Evolutionary conservation across 805 yeast genomes (phyloP).

Genomic region (Schizosaccharomyces cryophilus): DNA sequence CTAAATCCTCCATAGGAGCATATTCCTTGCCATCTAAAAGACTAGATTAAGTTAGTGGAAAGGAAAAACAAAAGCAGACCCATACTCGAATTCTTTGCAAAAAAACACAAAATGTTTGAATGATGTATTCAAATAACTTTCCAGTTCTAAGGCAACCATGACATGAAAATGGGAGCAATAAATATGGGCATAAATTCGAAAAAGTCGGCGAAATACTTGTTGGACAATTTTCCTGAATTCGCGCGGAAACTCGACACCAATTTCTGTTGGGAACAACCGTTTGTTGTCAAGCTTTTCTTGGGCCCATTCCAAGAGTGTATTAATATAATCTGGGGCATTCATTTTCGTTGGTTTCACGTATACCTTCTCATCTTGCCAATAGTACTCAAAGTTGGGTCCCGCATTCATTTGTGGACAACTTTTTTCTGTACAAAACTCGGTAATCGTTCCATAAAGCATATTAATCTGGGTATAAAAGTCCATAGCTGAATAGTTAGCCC

Average conservation of each 20-base stretch:
- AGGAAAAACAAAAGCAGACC: conserved; percentile 72
- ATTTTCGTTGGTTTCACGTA: conserved; percentile 56
- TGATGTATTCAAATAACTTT: conserved; percentile 94
- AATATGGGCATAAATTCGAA: conserved; percentile 87
- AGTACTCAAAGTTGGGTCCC: conserved; percentile 29
- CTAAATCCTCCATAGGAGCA: conserved; percentile 78
- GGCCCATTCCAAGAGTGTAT: conserved; percentile 81
- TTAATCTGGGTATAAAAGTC: conserved; percentile 90
- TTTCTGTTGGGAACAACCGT: conserved; percentile 64
- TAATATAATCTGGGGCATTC: conserved; percentile 88
- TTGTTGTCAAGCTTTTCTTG: conserved; percentile 84
- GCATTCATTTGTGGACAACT: conserved; percentile 96
- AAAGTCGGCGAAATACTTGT: conserved; percentile 72
- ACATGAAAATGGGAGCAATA: conserved; percentile 96
- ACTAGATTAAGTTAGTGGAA: conserved; percentile 21
- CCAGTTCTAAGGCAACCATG: conserved; percentile 68
- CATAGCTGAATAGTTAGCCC: conserved; percentile 28
- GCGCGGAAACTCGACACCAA: conserved; percentile 70
- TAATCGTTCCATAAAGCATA: conserved; percentile 86
- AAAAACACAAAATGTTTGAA: conserved; percentile 86
- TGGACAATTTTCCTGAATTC: conserved; percentile 56
- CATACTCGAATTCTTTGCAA: conserved; percentile 58
- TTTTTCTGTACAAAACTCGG: conserved; percentile 87
- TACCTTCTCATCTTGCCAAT: conserved; percentile 66
- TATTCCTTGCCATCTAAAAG: conserved; percentile 58